phyloP scores from a whole-genome alignment of 768 basidiomycete genomes.

The Boletales sp. region DNA sequence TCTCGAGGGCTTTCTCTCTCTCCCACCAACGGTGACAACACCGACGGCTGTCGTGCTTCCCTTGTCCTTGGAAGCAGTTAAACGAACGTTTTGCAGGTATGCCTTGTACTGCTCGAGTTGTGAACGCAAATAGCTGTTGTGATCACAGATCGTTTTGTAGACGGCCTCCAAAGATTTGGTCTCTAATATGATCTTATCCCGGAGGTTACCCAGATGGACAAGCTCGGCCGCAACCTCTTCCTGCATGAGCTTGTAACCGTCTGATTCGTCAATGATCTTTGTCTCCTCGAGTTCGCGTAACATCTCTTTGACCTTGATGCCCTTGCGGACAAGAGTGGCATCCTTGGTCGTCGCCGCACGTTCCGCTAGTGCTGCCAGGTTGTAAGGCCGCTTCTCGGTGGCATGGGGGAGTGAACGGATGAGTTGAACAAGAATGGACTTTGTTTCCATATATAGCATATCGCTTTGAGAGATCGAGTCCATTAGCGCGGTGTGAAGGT shows the following conservation, averaged over 20 bases:
- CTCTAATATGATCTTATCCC: slow-evolving; percentile 93
- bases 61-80: slow-evolving; percentile 86
- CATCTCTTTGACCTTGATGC: slow-evolving; percentile 99
- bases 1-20: slow-evolving; percentile 92
- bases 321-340: slow-evolving; percentile 89
- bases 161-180: slow-evolving; percentile 92
- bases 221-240: slow-evolving; percentile 97
- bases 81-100: slow-evolving; percentile 93
- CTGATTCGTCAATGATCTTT: slow-evolving; percentile 75
- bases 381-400: slow-evolving; percentile 83
- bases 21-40: slow-evolving; percentile 92
- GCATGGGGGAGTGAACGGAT: slow-evolving; percentile 90
- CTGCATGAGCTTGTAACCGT: slow-evolving; percentile 93
- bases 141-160: slow-evolving; percentile 99
- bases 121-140: slow-evolving; percentile 93
- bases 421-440: slow-evolving; percentile 97
- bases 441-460: slow-evolving; percentile 99
- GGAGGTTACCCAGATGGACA: slow-evolving; percentile 91
- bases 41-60: slow-evolving; percentile 86
- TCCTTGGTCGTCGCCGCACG: slow-evolving; percentile 97
- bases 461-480: slow-evolving; percentile 96
- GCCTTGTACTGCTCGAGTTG: slow-evolving; percentile 99
- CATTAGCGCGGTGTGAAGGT: slow-evolving; percentile 94
- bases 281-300: slow-evolving; percentile 91
- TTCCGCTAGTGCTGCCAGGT: slow-evolving; percentile 87